Evolutionary conservation across 1,284 basidiomycete genomes (phyloP).

Genomic region (Sparassis latifolia): DNA sequence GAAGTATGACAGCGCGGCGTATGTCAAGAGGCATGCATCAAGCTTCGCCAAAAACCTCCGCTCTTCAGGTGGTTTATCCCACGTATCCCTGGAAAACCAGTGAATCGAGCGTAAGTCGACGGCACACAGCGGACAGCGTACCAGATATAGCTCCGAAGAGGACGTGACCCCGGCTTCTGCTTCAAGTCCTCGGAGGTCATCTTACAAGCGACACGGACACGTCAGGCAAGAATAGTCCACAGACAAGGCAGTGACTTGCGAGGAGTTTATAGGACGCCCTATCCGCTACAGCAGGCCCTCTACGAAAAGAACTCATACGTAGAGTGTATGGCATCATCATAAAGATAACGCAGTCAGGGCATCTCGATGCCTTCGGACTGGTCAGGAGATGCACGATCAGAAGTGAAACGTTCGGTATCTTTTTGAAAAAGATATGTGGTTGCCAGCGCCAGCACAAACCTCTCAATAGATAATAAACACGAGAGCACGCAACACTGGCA

Average conservation of each 20-base stretch:
- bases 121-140: neutral
- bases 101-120: neutral
- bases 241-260: neutral
- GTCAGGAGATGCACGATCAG: no score
- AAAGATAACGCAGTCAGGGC: no score
- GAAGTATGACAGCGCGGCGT: conserved; percentile 34
- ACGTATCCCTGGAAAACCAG: conserved; percentile 30
- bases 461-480: neutral
- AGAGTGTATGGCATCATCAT: neutral
- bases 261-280: neutral
- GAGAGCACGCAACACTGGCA: conserved; percentile 13
- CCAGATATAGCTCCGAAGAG: conserved; percentile 19
- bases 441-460: neutral
- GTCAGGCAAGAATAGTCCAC: neutral
- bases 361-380: no score
- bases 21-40: conserved; percentile 32
- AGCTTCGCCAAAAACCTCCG: conserved; percentile 30
- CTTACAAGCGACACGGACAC: neutral
- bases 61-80: conserved; percentile 35
- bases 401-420: no score
- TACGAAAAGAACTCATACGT: neutral
- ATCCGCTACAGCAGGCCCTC: neutral
- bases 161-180: neutral
- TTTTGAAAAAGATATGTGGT: no score
- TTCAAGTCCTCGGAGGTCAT: neutral